Base-by-base conservation (phyloP, 129 eudicot species). In the Erigeron canadensis region DNA sequence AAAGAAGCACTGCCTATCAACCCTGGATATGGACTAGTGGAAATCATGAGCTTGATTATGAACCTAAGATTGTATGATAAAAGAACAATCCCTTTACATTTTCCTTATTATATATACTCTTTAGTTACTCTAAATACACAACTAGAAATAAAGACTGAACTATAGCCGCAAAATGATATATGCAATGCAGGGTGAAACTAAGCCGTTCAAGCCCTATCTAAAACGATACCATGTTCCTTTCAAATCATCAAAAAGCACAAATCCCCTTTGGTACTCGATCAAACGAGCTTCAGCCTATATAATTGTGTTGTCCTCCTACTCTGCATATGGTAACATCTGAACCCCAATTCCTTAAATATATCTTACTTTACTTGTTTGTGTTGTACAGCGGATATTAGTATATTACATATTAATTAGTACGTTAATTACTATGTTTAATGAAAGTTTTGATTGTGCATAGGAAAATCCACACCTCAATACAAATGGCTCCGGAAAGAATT, bases 391-490 rank as follows among this genome's bases (percentile, higher is more conserved):
- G 0, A 45, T 8, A 45, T 8, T 45, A 45, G 50, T 45, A 45
- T 45, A 10, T 12, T 44, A 44, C 10, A 45, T 12, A 8, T 3
- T 15, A 15, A 16, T 48, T 15, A 15, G 55, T 48, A 48, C 18
- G 18, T 48, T 48, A 48, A 4, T 13, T 13, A 13, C 34, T 47
- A 7, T 13, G 54, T 48, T 15, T 48, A 13, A 48, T 16, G 1
- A 48, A 12, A 13, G 6, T 4, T 13, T 48, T 48, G 55, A 2
- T 11, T 15, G 53, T 47, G 55, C 2, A 48, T 48, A 90, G 97
- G 85, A 56, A 90, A 87, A 67, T 90, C 85, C 77, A 87, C 95
- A 13, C 95, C 97, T 72, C 97, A 90, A 66, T 90, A 74, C 54
- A 65, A 12, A 63, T 90, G 97, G 97, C 89, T 90, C 1, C 61